A percentile compares a stretch with the other conserved stretches of the same genome.
These are phyloP conservation scores for Amanita pallidorosea DNA, from an alignment of 768 basidiomycete genomes.

Conservation along the genomic window DNA sequence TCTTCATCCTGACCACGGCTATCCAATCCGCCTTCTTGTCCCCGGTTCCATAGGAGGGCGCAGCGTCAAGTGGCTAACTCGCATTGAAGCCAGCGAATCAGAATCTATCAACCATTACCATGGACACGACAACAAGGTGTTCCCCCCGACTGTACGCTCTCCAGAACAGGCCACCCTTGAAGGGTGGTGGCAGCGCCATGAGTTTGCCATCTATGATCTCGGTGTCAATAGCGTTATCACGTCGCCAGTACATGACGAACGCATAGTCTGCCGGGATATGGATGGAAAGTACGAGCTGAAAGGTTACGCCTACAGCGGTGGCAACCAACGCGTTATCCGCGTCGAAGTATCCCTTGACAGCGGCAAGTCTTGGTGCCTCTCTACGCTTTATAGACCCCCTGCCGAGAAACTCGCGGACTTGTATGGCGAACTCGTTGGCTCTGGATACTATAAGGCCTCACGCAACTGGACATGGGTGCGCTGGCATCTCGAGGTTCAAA, in stretches of 20 bases:
- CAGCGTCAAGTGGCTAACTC: slow-evolving; percentile 49
- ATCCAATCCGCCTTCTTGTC: slow-evolving; percentile 50
- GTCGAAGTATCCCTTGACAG: slow-evolving; percentile 50
- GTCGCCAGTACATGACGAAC: slow-evolving; percentile 43
- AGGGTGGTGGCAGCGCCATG: slow-evolving; percentile 39
- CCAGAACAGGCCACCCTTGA: slow-evolving; percentile 40
- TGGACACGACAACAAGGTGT: slow-evolving; percentile 45
- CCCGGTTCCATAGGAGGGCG: slow-evolving; percentile 56
- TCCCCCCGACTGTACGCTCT: slow-evolving; percentile 41
- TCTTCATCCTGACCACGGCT: slow-evolving; percentile 55
- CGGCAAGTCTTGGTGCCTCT: slow-evolving; percentile 37
- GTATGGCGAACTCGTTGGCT: background rate
- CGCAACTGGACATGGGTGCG: slow-evolving; percentile 34
- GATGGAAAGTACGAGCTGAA: slow-evolving; percentile 26
- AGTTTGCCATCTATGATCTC: slow-evolving; percentile 38
- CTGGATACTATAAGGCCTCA: background rate
- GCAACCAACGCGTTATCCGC: slow-evolving; percentile 44
- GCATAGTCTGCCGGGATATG: slow-evolving; percentile 13
- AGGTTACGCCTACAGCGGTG: slow-evolving; percentile 57
- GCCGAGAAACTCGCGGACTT: background rate
- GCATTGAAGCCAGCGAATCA: slow-evolving; percentile 36
- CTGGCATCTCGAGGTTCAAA: slow-evolving; percentile 32
- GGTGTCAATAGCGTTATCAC: slow-evolving; percentile 53
- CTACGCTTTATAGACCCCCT: slow-evolving; percentile 7
- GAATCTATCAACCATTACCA: slow-evolving; percentile 46